These are phyloP conservation scores for Cotoneaster glaucophyllus DNA, from an alignment of 306 rosid genomes.

Conservation along the genomic window DNA sequence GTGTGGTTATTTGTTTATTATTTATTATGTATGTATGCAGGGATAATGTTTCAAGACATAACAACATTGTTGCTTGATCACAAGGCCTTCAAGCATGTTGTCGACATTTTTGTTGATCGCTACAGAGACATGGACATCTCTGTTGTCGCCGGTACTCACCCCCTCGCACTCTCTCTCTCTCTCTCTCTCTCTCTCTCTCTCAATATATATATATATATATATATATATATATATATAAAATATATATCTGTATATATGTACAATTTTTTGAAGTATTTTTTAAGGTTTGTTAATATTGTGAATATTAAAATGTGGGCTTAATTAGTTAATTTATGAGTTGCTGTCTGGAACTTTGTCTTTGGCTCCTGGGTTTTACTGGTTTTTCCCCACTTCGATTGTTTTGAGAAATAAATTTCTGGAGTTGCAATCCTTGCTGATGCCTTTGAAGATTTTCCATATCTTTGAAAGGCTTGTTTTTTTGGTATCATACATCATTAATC, in stretches of 20 bases:
- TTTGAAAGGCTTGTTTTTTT: neutral
- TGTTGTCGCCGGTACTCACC: conserved; percentile 78
- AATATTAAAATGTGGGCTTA: conserved; percentile 3
- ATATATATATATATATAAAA: too few relatives aligned
- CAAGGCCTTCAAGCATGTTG: conserved; percentile 83
- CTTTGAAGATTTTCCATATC: neutral
- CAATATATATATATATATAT: neutral
- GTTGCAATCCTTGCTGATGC: neutral
- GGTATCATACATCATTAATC: neutral
- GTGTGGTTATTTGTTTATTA: neutral
- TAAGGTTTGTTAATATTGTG: neutral
- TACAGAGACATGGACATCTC: conserved; percentile 95
- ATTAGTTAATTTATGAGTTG: neutral
- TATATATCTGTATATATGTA: neutral
- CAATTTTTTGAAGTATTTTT: neutral
- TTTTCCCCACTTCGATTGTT: neutral
- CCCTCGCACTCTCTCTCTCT: neutral
- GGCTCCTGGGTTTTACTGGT: neutral
- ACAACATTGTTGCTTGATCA: conserved; percentile 98
- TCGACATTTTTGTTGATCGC: conserved; percentile 99
- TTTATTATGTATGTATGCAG: conserved; percentile 27
- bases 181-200: neutral
- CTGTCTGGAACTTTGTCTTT: neutral
- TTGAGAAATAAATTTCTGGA: neutral
- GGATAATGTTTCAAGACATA: conserved; percentile 97